These are phyloP conservation scores for Irpex sp. DNA, from an alignment of 1,284 basidiomycete genomes.

Conservation along the genomic window DNA sequence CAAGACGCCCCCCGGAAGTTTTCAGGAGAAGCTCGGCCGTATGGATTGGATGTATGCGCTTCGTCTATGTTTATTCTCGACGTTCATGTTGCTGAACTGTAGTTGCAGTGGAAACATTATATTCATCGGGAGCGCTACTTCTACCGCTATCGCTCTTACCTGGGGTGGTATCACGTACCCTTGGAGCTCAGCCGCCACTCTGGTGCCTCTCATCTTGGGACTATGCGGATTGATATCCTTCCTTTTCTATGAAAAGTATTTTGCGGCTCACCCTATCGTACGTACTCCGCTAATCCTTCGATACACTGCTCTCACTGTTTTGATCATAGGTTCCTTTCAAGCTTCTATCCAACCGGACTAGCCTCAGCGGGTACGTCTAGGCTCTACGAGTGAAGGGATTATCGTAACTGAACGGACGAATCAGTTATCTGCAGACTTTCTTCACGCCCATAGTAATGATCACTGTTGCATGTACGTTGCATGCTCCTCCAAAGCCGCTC, in stretches of 20 bases:
- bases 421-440: background rate
- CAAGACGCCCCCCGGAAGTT: slow-evolving; percentile 29
- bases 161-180: slow-evolving; percentile 33
- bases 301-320: background rate
- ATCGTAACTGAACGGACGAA: too few relatives aligned
- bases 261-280: slow-evolving; percentile 23
- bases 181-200: slow-evolving; percentile 32
- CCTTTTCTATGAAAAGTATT: slow-evolving; percentile 20
- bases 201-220: slow-evolving; percentile 34
- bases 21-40: slow-evolving; percentile 29
- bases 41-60: slow-evolving; percentile 39
- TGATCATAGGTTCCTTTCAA: slow-evolving; percentile 7
- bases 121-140: slow-evolving; percentile 28
- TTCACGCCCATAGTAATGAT: background rate
- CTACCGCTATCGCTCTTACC: slow-evolving; percentile 31
- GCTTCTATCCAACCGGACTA: slow-evolving; percentile 12
- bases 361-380: slow-evolving; percentile 9
- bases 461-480: background rate
- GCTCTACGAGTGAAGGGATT: too few relatives aligned
- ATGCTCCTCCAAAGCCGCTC: background rate
- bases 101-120: slow-evolving; percentile 34
- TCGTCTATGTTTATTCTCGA: background rate
- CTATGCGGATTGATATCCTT: slow-evolving; percentile 22
- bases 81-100: background rate
- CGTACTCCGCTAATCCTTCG: background rate